phyloP scores from a whole-genome alignment of 148 eudicot genomes.

The Rhododendron kiyosumense region DNA sequence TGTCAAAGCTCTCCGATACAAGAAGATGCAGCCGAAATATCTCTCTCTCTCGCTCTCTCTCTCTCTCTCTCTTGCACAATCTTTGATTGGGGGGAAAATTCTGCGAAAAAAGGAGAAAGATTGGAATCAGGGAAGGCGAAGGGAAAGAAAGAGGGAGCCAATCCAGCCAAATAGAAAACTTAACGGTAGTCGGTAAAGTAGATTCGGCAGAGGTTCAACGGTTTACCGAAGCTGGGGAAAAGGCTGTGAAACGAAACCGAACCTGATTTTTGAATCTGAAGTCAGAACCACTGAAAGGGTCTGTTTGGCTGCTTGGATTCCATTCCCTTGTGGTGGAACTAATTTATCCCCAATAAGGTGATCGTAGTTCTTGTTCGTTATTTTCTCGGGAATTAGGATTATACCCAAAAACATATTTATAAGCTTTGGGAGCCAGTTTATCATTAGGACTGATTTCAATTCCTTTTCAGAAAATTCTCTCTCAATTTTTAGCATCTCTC shows the following conservation, averaged over 20 bases:
- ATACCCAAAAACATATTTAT: no score
- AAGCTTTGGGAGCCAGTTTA: no score
- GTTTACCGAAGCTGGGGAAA: background rate
- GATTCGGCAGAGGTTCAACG: conserved; percentile 9
- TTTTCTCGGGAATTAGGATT: no score
- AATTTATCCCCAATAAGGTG: background rate
- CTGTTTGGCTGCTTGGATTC: conserved; percentile 1
- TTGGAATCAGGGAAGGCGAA: background rate
- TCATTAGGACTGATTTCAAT: no score
- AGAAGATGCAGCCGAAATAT: background rate
- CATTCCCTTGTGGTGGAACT: background rate
- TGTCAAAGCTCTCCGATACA: background rate
- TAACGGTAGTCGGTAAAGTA: background rate
- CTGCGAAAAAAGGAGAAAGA: background rate
- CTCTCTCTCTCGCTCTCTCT: background rate
- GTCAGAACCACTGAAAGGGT: background rate
- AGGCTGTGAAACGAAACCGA: background rate
- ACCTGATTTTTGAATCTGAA: background rate
- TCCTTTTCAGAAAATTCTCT: no score
- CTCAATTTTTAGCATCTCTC: no score
- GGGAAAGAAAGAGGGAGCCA: background rate
- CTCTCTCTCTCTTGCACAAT: background rate
- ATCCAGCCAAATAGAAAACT: background rate
- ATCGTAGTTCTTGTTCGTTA: no score
- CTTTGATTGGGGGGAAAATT: background rate